Conservation (phyloP, 2,329 filamentous ascomycete species). For the Paraphaeosphaeria sporulosa region DNA sequence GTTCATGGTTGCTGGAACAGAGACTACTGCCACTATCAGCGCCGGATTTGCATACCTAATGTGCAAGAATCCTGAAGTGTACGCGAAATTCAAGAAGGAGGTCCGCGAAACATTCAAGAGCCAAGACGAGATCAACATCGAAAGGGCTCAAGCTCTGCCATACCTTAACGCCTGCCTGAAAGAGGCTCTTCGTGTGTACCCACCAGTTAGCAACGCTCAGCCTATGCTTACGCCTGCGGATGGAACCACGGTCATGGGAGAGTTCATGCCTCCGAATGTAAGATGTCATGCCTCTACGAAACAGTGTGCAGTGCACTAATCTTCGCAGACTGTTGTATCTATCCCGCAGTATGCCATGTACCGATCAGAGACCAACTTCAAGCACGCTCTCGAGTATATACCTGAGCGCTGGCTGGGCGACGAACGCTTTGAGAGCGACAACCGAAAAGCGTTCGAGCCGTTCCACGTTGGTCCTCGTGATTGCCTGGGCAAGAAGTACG, state of each 20-base stretch:
- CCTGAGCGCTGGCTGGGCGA: constrained; percentile 53
- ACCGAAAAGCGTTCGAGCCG: constrained; percentile 49
- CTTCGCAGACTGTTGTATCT: background rate
- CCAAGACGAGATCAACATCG: constrained; percentile 46
- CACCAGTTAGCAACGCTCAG: constrained; percentile 48
- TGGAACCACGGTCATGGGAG: constrained; percentile 48
- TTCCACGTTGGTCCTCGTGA: constrained; percentile 55
- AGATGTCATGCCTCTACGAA: constrained; percentile 14
- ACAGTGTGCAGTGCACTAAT: background rate
- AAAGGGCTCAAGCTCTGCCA: constrained; percentile 34
- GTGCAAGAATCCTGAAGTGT: constrained; percentile 34
- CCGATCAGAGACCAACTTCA: constrained; percentile 41
- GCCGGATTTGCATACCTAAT: constrained; percentile 49
- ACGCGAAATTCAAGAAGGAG: constrained; percentile 39
- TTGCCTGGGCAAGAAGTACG: constrained; percentile 49
- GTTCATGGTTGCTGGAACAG: constrained; percentile 55
- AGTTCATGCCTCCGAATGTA: constrained; percentile 43
- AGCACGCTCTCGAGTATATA: constrained; percentile 43
- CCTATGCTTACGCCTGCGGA: constrained; percentile 45
- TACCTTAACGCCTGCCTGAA: constrained; percentile 52
- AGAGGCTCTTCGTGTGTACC: constrained; percentile 53
- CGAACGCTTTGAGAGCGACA: constrained; percentile 33
- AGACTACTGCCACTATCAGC: constrained; percentile 55
- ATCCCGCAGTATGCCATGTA: constrained; percentile 21
- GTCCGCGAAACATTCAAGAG: constrained; percentile 35